Percentiles rank a stretch among this genome's conserved stretches.
Evolutionary conservation across 495 filamentous ascomycete species (phyloP).

Genomic region (Neurospora pannonica): DNA sequence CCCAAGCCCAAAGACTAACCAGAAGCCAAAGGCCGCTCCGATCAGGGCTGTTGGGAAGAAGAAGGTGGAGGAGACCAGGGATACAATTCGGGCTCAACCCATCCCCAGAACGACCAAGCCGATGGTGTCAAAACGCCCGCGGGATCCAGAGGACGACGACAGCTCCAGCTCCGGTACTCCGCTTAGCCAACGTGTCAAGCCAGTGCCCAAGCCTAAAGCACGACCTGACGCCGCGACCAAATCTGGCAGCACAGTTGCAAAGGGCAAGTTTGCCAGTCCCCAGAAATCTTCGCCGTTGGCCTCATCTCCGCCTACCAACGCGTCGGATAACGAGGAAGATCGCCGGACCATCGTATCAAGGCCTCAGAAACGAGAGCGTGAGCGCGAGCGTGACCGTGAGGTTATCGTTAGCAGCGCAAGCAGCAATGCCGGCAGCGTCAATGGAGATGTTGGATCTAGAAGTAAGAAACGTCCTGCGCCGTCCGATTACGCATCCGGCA

Average conservation of each 20-base stretch:
- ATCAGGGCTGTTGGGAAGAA: constrained; percentile 9
- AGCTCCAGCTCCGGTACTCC: constrained; percentile 43
- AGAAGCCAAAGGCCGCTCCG: constrained; percentile 8
- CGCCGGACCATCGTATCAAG: constrained; percentile 2
- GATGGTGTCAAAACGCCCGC: constrained; percentile 24
- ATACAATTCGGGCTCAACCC: constrained; percentile 24
- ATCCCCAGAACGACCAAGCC: constrained; percentile 20
- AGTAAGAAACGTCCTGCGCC: constrained; percentile 31
- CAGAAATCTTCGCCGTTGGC: constrained; percentile 63
- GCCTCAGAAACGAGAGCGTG: constrained; percentile 13
- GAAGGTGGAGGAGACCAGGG: constrained; percentile 17
- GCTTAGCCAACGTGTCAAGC: constrained; percentile 41
- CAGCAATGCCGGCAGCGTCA: constrained; percentile 12
- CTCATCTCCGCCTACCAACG: constrained; percentile 67
- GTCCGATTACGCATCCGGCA: constrained; percentile 11
- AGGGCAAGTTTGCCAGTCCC: not conserved
- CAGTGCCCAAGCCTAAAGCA: constrained; percentile 15
- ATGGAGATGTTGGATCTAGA: constrained; percentile 4
- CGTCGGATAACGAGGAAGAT: constrained; percentile 49
- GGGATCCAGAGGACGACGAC: constrained; percentile 36
- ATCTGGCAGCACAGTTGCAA: not conserved
- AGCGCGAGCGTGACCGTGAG: constrained; percentile 21
- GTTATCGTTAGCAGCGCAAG: constrained; percentile 17
- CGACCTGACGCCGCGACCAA: not conserved
- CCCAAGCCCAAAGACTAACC: constrained; percentile 9